phyloP scores from a whole-genome alignment of 768 basidiomycete genomes.

The Austroboletus eburneus region DNA sequence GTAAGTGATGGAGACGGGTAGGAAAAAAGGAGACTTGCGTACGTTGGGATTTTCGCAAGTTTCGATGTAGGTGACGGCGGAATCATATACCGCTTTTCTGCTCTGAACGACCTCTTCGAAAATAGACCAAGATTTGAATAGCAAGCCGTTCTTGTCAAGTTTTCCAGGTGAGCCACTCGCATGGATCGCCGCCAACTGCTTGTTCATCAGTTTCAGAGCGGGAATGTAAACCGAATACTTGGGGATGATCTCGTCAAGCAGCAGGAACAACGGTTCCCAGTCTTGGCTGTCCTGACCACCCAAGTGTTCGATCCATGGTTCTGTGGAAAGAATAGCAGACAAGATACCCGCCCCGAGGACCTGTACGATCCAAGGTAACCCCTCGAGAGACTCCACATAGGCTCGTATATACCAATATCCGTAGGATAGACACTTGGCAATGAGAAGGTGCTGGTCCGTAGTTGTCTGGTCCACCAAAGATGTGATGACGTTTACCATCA shows the following conservation, averaged over 20 bases:
- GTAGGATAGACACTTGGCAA: slow-evolving; percentile 27
- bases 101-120: slow-evolving; percentile 19
- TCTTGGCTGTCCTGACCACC: slow-evolving; percentile 18
- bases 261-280: slow-evolving; percentile 27
- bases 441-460: slow-evolving; percentile 2
- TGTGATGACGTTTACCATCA: slow-evolving; percentile 15
- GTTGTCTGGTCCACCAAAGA: slow-evolving; percentile 10
- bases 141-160: slow-evolving; percentile 11
- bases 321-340: slow-evolving; percentile 22
- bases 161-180: slow-evolving; percentile 8
- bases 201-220: slow-evolving; percentile 15
- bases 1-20: not conserved
- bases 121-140: slow-evolving; percentile 18
- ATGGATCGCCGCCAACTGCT: slow-evolving; percentile 13
- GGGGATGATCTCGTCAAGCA: slow-evolving; percentile 24
- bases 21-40: not conserved
- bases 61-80: slow-evolving; percentile 6
- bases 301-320: slow-evolving; percentile 24
- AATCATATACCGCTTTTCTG: slow-evolving; percentile 13
- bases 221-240: slow-evolving; percentile 25
- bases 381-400: slow-evolving; percentile 24
- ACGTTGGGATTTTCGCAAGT: slow-evolving; percentile 28
- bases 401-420: slow-evolving; percentile 30
- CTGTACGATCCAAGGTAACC: slow-evolving; percentile 24
- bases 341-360: slow-evolving; percentile 23